phyloP scores from a whole-genome alignment of 179 eudicot species.

The Corrigiola litoralis region DNA sequence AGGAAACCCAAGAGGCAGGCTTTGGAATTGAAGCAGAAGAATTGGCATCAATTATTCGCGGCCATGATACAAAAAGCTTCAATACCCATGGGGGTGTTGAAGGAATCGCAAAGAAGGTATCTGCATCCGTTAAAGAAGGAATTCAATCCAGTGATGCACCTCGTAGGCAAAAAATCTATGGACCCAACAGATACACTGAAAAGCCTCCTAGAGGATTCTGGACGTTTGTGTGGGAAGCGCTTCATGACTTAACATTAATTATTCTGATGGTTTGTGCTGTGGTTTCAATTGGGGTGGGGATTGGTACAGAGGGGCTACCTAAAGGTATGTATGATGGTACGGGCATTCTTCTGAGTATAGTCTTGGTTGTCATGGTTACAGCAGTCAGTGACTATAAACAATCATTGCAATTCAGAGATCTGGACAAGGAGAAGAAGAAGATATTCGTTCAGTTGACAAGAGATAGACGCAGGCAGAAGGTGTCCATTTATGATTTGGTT shows the following conservation, averaged over 20 bases:
- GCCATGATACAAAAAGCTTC: slow-evolving; percentile 48
- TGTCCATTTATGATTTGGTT: slow-evolving; percentile 70
- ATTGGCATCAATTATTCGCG: slow-evolving; percentile 60
- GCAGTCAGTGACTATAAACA: slow-evolving; percentile 85
- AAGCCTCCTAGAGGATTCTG: slow-evolving; percentile 79
- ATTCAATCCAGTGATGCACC: slow-evolving; percentile 45
- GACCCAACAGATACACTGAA: slow-evolving; percentile 61
- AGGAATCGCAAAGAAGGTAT: slow-evolving; percentile 56
- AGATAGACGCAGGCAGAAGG: slow-evolving; percentile 67
- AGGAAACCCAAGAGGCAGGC: slow-evolving; percentile 61
- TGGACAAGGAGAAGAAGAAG: slow-evolving; percentile 91
- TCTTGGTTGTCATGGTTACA: slow-evolving; percentile 77
- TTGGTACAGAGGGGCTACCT: slow-evolving; percentile 83
- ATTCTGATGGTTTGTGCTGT: slow-evolving; percentile 90
- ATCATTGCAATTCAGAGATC: slow-evolving; percentile 75
- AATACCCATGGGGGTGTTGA: slow-evolving; percentile 41
- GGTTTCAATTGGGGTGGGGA: slow-evolving; percentile 78
- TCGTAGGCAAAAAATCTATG: slow-evolving; percentile 56
- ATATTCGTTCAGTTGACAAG: slow-evolving; percentile 71
- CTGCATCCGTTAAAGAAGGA: slow-evolving; percentile 55
- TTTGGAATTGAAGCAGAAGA: slow-evolving; percentile 65
- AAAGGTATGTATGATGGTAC: slow-evolving; percentile 80
- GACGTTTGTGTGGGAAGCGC: slow-evolving; percentile 88
- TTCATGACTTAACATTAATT: slow-evolving; percentile 81
- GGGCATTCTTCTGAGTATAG: slow-evolving; percentile 71